A percentile compares a stretch with the other conserved stretches of the same genome.
Conservation (phyloP, 1,284 basidiomycete genomes). For the Malassezia pachydermatis region DNA sequence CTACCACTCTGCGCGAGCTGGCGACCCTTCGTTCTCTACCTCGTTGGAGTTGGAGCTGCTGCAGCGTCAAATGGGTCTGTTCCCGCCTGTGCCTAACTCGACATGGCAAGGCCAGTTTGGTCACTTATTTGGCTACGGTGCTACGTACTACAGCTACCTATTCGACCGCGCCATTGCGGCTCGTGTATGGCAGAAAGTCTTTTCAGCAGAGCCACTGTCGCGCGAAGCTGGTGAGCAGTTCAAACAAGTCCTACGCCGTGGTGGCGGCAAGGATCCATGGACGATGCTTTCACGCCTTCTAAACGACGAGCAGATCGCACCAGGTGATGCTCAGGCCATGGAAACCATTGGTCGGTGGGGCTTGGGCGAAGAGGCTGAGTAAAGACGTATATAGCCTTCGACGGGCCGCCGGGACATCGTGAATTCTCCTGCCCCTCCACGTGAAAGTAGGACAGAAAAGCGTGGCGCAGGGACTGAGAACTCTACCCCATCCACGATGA, state of each 20-base stretch:
- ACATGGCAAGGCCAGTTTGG: conserved; percentile 85
- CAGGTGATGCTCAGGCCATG: conserved; percentile 74
- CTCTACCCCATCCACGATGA: conserved; percentile 23
- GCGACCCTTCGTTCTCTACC: conserved; percentile 56
- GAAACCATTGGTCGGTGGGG: conserved; percentile 60
- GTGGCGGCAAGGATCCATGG: conserved; percentile 90
- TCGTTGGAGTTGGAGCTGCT: conserved; percentile 53
- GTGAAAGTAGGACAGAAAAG: too few species aligned
- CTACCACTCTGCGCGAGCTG: conserved; percentile 62
- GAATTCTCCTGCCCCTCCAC: background rate
- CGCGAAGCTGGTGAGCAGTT: conserved; percentile 61
- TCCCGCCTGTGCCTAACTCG: conserved; percentile 51
- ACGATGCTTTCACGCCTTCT: conserved; percentile 72
- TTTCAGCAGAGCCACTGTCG: conserved; percentile 51
- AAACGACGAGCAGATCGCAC: conserved; percentile 56
- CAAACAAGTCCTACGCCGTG: conserved; percentile 69
- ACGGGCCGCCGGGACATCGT: too few species aligned
- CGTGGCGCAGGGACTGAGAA: too few species aligned
- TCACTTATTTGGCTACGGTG: conserved; percentile 89
- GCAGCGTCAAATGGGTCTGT: conserved; percentile 21
- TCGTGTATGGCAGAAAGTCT: conserved; percentile 71
- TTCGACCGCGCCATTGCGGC: conserved; percentile 92
- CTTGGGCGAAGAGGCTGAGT: too few species aligned
- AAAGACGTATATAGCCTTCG: too few species aligned
- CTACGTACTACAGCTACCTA: conserved; percentile 93